Percentiles rank a stretch among this genome's conserved stretches.
Evolutionary conservation across 2,329 filamentous ascomycete species (phyloP).

Genomic region (Alternaria sp.): DNA sequence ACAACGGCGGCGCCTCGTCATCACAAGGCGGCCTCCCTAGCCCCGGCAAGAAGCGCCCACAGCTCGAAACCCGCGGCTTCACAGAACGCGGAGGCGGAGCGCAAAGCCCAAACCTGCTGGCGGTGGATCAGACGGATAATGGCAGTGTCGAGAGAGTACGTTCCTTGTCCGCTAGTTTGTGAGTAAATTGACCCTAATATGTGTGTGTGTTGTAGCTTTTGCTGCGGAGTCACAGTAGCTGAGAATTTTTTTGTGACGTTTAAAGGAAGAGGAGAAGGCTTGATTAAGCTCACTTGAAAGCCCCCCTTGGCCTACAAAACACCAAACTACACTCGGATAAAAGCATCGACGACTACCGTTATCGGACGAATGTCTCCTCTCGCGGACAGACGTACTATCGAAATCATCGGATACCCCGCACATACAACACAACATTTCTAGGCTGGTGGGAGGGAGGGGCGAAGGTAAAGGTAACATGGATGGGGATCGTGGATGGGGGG

Average conservation of each 20-base stretch:
- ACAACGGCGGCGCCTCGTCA: conserved; percentile 6
- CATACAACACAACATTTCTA: neutral
- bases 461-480: neutral
- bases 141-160: conserved; percentile 62
- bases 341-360: neutral
- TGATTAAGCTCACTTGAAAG: conserved; percentile 21
- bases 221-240: conserved; percentile 59
- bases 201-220: conserved; percentile 45
- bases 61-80: conserved; percentile 68
- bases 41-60: conserved; percentile 53
- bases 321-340: neutral
- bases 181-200: conserved; percentile 21
- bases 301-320: neutral
- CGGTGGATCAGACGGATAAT: conserved; percentile 69
- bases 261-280: conserved; percentile 26
- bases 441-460: neutral
- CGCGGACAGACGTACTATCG: neutral
- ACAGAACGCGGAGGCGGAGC: conserved; percentile 70
- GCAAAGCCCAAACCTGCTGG: conserved; percentile 69
- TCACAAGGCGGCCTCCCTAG: conserved; percentile 2
- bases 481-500: neutral
- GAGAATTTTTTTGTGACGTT: conserved; percentile 25
- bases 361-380: neutral
- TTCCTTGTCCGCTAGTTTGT: conserved; percentile 31
- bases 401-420: neutral